Percentiles rank a stretch among this genome's conserved stretches.
These are phyloP conservation scores for Rhodamnia argentea DNA, from an alignment of 345 rosid genomes.

Conservation along the genomic window DNA sequence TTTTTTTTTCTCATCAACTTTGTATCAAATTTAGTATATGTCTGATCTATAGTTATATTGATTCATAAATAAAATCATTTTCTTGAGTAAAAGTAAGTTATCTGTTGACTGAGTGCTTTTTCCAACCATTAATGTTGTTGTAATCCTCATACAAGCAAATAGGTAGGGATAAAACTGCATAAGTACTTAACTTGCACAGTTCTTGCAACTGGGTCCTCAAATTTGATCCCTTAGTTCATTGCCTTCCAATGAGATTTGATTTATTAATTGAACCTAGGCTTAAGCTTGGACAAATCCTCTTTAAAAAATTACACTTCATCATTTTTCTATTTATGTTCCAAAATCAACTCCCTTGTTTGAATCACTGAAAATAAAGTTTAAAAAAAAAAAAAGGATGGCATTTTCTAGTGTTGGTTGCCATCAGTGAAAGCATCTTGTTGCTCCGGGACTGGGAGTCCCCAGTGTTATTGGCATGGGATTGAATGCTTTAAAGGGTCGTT, in stretches of 20 bases:
- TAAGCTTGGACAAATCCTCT: background rate
- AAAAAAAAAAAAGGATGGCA: background rate
- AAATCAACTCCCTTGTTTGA: background rate
- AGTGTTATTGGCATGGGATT: background rate
- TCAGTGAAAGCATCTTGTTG: background rate
- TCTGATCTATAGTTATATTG: background rate
- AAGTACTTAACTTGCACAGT: background rate
- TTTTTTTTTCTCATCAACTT: background rate
- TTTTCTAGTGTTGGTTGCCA: background rate
- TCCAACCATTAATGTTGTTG: background rate
- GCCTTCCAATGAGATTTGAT: background rate
- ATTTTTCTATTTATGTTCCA: background rate
- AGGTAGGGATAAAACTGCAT: background rate
- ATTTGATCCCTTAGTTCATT: background rate
- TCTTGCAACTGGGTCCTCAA: background rate
- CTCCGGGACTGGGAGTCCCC: background rate
- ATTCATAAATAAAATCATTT: background rate
- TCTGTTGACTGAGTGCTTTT: background rate
- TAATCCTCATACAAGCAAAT: background rate
- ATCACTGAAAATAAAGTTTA: background rate
- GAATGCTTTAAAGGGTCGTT: background rate
- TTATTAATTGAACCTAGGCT: background rate
- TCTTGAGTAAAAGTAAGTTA: background rate
- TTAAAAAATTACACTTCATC: background rate
- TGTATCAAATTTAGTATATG: background rate